Evolutionary conservation across 768 basidiomycete genomes (phyloP).

Genomic region (Pleurotus sapidus): DNA sequence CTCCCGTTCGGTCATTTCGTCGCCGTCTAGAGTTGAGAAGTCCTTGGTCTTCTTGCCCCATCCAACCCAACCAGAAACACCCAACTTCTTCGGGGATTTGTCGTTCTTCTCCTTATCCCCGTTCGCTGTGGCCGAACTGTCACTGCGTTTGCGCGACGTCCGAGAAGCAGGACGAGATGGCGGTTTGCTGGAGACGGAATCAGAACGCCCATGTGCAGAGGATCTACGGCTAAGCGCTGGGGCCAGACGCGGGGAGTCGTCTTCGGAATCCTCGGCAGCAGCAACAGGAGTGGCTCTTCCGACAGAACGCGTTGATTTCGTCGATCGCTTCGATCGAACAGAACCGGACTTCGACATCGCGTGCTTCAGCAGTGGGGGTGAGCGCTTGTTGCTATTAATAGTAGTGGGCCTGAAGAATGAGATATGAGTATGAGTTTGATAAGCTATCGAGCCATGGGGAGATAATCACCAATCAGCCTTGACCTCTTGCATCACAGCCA

Average conservation of each 20-base stretch:
- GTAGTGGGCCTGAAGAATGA: slow-evolving; percentile 18
- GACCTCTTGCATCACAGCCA: slow-evolving; percentile 70
- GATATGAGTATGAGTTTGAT: background rate
- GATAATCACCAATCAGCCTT: slow-evolving; percentile 56
- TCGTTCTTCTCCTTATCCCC: slow-evolving; percentile 31
- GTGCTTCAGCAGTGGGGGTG: slow-evolving; percentile 15
- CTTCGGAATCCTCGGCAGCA: slow-evolving; percentile 31
- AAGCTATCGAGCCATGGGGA: background rate
- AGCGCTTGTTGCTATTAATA: slow-evolving; percentile 24
- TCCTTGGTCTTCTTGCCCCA: slow-evolving; percentile 56
- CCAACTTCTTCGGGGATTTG: slow-evolving; percentile 36
- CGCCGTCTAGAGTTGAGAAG: slow-evolving; percentile 54
- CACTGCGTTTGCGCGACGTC: slow-evolving; percentile 63
- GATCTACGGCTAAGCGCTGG: slow-evolving; percentile 22
- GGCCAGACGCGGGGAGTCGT: slow-evolving; percentile 21
- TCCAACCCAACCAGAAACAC: slow-evolving; percentile 63
- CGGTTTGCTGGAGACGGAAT: slow-evolving; percentile 38
- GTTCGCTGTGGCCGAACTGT: slow-evolving; percentile 43
- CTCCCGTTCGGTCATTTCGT: slow-evolving; percentile 27
- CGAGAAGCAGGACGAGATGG: slow-evolving; percentile 55
- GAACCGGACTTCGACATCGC: slow-evolving; percentile 26
- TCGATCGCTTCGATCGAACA: slow-evolving; percentile 28
- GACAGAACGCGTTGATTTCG: slow-evolving; percentile 12
- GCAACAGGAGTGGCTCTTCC: slow-evolving; percentile 14
- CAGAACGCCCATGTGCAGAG: slow-evolving; percentile 32